Percentiles rank a stretch among this genome's conserved stretches.
These are phyloP conservation scores for Diaporthe humulicola DNA, from an alignment of 2,329 filamentous ascomycete species.

Conservation along the genomic window DNA sequence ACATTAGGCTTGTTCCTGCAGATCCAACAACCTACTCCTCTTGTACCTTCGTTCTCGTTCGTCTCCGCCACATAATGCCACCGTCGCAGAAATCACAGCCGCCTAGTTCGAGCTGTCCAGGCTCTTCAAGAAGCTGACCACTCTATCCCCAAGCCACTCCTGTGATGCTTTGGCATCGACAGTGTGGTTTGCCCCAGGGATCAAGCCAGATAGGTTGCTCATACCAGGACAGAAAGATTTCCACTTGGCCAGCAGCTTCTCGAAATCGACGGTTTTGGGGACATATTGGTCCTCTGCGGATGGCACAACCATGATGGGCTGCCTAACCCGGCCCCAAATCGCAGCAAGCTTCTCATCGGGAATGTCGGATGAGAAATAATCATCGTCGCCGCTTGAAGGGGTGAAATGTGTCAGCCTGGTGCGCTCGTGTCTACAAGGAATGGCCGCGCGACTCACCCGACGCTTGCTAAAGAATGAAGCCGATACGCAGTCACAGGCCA, in stretches of 20 bases:
- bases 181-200: slow-evolving; percentile 66
- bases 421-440: not conserved
- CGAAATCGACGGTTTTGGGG: slow-evolving; percentile 69
- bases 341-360: slow-evolving; percentile 63
- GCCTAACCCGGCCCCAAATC: slow-evolving; percentile 76
- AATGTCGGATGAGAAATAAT: slow-evolving; percentile 90
- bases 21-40: not conserved
- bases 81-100: not conserved
- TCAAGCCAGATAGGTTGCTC: slow-evolving; percentile 64
- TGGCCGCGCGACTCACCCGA: slow-evolving; percentile 58
- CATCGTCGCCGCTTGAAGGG: slow-evolving; percentile 76
- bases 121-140: slow-evolving; percentile 59
- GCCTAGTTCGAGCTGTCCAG: slow-evolving; percentile 37
- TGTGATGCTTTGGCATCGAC: slow-evolving; percentile 61
- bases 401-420: not conserved
- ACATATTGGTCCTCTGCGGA: slow-evolving; percentile 77
- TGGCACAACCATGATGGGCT: slow-evolving; percentile 74
- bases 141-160: slow-evolving; percentile 62
- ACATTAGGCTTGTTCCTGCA: not conserved
- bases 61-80: not conserved
- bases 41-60: not conserved
- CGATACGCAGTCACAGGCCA: slow-evolving; percentile 66
- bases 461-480: slow-evolving; percentile 62
- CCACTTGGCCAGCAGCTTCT: slow-evolving; percentile 70
- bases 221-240: slow-evolving; percentile 58